Conservation (phyloP, 2,329 filamentous ascomycete species). For the Pseudovirgaria hyperparasitica region DNA sequence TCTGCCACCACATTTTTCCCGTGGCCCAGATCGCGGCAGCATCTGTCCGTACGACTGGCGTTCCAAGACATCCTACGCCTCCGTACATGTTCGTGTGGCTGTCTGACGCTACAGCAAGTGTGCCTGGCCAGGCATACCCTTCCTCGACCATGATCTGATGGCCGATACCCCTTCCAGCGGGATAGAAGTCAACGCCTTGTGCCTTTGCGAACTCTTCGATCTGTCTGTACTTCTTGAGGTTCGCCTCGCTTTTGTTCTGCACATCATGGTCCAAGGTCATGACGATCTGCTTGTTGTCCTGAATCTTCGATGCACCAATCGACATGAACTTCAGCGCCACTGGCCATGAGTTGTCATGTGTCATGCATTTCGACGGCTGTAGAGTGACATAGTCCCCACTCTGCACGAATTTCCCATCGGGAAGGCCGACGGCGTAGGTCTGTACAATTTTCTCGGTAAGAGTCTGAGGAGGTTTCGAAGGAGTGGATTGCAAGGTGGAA, state of each 20-base stretch:
- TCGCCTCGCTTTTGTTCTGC: conserved; percentile 65
- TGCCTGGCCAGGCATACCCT: conserved; percentile 74
- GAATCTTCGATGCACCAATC: conserved; percentile 63
- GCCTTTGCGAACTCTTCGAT: conserved; percentile 72
- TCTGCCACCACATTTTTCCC: conserved; percentile 73
- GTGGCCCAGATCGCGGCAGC: conserved; percentile 80
- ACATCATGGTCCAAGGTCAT: conserved; percentile 83
- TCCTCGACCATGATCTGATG: conserved; percentile 91
- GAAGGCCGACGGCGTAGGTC: conserved; percentile 60
- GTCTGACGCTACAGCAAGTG: conserved; percentile 66
- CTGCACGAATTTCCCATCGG: conserved; percentile 61
- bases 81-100: conserved; percentile 76
- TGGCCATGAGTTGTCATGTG: conserved; percentile 74
- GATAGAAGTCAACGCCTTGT: conserved; percentile 68
- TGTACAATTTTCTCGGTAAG: conserved; percentile 91
- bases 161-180: conserved; percentile 68
- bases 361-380: conserved; percentile 63
- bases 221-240: conserved; percentile 68
- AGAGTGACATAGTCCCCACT: conserved; percentile 77
- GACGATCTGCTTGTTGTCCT: conserved; percentile 61
- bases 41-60: conserved; percentile 75
- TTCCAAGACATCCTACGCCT: conserved; percentile 63
- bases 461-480: conserved; percentile 51
- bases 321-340: conserved; percentile 70
- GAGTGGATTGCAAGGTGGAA: conserved; percentile 47